Evolutionary conservation across 257 asterid species (phyloP), one percentile per base, ranked within the genome.

Genomic region (Mitragyna speciosa): DNA sequence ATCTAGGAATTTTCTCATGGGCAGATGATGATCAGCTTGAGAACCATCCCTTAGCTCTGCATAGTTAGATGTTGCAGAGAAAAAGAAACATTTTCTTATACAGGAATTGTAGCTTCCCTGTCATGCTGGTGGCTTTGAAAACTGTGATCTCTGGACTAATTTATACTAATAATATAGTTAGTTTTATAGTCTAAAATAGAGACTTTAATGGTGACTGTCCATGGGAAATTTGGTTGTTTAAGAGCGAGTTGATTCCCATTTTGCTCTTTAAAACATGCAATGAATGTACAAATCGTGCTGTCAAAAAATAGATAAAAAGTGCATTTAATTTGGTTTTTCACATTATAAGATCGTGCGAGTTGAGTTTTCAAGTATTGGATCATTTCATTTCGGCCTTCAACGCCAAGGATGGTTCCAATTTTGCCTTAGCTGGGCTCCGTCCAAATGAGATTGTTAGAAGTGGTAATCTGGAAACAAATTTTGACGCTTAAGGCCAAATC

Each of bases 31-130:
- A 31, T 33, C 69, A 68, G 75, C 70, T 67, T 64, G 49, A 61
- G 76, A 70, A 26, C 77, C 19, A 56, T 30, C 72, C 63, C 54
- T 58, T 49, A n/a, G 31, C 30, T 22, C 52, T 84, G 76, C 86
- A 39, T 76, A 77, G 83, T 76, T 78, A 54, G 84, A 59, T 72
- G 79, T 73, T 80, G 78, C 77, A 84, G 78, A 80, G 67, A 72
- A 33, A 72, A 24, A 24, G 43, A 72, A 65, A 47, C 58, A 43
- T 41, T 77, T 39, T 52, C 58, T 39, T 77, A 73, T 78, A 73
- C 73, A 69, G 81, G 48, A 73, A 54, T 17, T 81, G 63, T 68
- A 67, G 59, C 66, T 72, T 66, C 71, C 41, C 72, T 56, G 69
- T 82, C 67, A 45, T 79, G 41, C 64, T 22, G 52, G 48, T 67